These are phyloP conservation scores for Bondarzewia mesenterica DNA, from an alignment of 1,284 basidiomycete genomes.

Conservation along the genomic window DNA sequence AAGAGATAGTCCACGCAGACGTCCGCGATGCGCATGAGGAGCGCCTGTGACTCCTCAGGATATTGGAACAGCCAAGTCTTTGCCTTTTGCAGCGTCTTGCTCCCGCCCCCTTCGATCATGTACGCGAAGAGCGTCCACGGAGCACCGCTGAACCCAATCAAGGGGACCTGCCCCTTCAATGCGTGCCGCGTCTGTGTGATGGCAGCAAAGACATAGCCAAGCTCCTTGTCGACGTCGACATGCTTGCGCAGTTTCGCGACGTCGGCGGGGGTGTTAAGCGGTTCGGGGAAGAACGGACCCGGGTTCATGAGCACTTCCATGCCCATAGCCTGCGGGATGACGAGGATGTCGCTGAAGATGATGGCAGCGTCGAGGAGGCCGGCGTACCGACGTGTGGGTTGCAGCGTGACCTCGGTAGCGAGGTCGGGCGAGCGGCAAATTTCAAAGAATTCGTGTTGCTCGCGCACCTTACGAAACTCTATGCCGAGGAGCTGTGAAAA, in stretches of 20 bases:
- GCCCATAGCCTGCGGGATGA: conserved; percentile 92
- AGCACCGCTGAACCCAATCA: conserved; percentile 93
- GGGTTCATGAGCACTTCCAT: conserved; percentile 93
- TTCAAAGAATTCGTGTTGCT: conserved; percentile 87
- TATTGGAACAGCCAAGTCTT: conserved; percentile 92
- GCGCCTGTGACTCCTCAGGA: conserved; percentile 71
- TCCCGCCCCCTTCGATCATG: conserved; percentile 93
- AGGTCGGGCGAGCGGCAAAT: conserved; percentile 84
- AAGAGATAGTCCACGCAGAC: conserved; percentile 84
- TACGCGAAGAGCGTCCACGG: conserved; percentile 97
- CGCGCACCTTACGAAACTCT: conserved; percentile 85
- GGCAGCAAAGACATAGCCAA: conserved; percentile 88
- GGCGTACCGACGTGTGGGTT: conserved; percentile 83
- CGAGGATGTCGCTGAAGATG: conserved; percentile 96
- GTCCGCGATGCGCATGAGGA: conserved; percentile 73
- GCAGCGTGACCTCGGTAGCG: conserved; percentile 82
- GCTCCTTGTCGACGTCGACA: conserved; percentile 74
- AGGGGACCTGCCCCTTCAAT: conserved; percentile 79
- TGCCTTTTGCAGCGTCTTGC: conserved; percentile 80
- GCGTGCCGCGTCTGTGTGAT: conserved; percentile 75
- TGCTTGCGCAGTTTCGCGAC: conserved; percentile 47
- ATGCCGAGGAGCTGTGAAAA: too few species aligned
- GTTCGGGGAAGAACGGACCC: conserved; percentile 80
- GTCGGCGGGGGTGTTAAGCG: conserved; percentile 73
- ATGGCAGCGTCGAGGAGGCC: conserved; percentile 88